These are phyloP conservation scores for Fusarium sp. DNA, from an alignment of 2,329 filamentous ascomycete genomes.

Conservation along the genomic window DNA sequence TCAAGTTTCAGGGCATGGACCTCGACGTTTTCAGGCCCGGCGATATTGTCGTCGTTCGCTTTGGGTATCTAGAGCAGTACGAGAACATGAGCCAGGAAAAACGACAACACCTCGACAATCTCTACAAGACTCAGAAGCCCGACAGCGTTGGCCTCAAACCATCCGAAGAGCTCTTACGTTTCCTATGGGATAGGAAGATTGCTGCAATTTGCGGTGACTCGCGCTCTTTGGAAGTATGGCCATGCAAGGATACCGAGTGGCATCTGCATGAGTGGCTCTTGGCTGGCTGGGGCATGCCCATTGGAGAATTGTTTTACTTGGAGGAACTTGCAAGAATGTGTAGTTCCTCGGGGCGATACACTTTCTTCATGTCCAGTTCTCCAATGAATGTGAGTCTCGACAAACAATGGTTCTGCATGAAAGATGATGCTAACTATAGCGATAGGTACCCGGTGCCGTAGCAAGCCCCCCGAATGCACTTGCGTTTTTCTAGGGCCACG, in stretches of 20 bases:
- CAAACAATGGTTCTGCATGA: background rate
- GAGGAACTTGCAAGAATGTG: conserved; percentile 57
- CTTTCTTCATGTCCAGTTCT: conserved; percentile 61
- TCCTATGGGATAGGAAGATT: conserved; percentile 57
- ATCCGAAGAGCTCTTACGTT: conserved; percentile 49
- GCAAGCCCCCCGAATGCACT: conserved; percentile 31
- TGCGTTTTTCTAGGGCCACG: conserved; percentile 19
- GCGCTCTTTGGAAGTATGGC: conserved; percentile 55
- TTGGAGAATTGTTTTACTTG: conserved; percentile 51
- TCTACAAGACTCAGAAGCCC: conserved; percentile 21
- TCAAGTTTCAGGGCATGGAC: conserved; percentile 21
- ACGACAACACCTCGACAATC: conserved; percentile 23
- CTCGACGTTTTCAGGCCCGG: conserved; percentile 11
- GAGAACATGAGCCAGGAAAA: conserved; percentile 24
- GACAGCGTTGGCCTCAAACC: conserved; percentile 53
- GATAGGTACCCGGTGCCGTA: conserved; percentile 26
- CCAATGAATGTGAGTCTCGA: conserved; percentile 53
- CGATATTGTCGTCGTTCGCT: conserved; percentile 35
- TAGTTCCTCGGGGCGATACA: conserved; percentile 60
- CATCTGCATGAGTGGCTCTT: conserved; percentile 56
- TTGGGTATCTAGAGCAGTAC: conserved; percentile 38
- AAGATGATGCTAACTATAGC: background rate
- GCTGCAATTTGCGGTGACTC: conserved; percentile 56
- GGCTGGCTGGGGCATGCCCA: conserved; percentile 61
- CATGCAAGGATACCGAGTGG: conserved; percentile 40